Conservation (phyloP, 106 monocot genomes). For the Dendrobium catenatum region DNA sequence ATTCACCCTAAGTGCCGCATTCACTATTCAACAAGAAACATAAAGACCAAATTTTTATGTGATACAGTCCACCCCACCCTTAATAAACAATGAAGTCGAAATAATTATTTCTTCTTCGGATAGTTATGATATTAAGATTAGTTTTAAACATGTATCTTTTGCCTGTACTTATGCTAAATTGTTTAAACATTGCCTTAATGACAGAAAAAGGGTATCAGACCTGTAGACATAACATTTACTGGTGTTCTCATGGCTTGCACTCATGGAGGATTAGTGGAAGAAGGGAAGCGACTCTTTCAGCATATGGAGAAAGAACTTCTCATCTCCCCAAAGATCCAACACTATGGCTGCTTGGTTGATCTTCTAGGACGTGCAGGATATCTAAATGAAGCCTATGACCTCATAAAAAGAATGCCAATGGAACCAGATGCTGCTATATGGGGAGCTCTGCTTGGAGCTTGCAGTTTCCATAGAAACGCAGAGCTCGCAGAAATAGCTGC, state of each 20-base stretch:
- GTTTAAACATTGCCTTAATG: not conserved
- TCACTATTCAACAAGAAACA: too few species aligned
- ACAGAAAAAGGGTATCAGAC: slow-evolving; percentile 31
- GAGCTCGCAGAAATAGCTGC: slow-evolving; percentile 54
- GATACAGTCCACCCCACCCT: too few species aligned
- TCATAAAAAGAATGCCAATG: slow-evolving; percentile 59
- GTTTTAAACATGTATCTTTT: too few species aligned
- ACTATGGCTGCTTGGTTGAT: slow-evolving; percentile 84
- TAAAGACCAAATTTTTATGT: too few species aligned
- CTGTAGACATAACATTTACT: slow-evolving; percentile 67
- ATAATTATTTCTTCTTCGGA: not conserved
- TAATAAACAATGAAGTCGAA: not conserved
- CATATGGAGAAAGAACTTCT: slow-evolving; percentile 45
- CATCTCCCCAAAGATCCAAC: slow-evolving; percentile 48
- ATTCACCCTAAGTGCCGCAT: too few species aligned
- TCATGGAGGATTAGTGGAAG: slow-evolving; percentile 55
- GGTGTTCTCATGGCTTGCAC: slow-evolving; percentile 67
- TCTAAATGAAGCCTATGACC: slow-evolving; percentile 36
- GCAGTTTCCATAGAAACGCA: slow-evolving; percentile 61
- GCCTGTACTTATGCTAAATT: not conserved
- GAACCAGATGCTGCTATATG: slow-evolving; percentile 63
- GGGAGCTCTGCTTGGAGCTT: slow-evolving; percentile 77
- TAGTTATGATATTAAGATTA: not conserved
- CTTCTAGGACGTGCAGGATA: slow-evolving; percentile 58
- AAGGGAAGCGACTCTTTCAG: slow-evolving; percentile 31